phyloP scores from a whole-genome alignment of 179 eudicot species.

The Amaranthus tricolor region DNA sequence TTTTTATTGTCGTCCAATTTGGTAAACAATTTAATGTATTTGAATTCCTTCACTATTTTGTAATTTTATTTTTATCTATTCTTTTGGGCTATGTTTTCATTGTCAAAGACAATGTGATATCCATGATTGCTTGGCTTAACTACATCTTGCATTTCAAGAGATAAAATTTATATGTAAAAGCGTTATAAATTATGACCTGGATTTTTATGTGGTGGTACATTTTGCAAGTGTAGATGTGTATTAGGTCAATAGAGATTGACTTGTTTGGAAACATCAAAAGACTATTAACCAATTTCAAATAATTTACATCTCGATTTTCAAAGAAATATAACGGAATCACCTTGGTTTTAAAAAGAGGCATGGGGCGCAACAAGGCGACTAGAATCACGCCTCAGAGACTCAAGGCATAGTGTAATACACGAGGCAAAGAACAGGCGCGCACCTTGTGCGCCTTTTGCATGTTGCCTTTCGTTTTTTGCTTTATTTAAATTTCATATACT shows the following conservation, averaged over 20 bases:
- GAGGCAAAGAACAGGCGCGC: too few species aligned
- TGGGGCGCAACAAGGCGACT: too few species aligned
- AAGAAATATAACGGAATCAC: neutral
- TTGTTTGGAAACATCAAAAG: neutral
- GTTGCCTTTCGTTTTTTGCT: too few species aligned
- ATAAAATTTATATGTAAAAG: neutral
- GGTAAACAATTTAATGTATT: neutral
- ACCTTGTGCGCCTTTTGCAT: too few species aligned
- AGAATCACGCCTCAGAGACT: too few species aligned
- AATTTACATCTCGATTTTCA: neutral
- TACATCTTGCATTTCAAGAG: neutral
- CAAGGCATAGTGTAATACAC: too few species aligned
- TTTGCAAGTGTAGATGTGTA: neutral
- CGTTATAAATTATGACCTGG: neutral
- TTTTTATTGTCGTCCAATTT: conserved; percentile 2
- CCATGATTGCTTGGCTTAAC: neutral
- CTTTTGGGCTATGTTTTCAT: neutral
- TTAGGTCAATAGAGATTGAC: neutral
- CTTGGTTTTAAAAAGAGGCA: too few species aligned
- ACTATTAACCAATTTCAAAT: neutral
- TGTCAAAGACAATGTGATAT: neutral
- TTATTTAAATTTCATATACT: too few species aligned
- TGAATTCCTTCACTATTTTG: neutral
- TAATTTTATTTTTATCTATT: neutral
- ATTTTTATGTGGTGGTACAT: neutral